Conservation (phyloP, 139 green algal species). For the Deuterostichococcus epilithicus region DNA sequence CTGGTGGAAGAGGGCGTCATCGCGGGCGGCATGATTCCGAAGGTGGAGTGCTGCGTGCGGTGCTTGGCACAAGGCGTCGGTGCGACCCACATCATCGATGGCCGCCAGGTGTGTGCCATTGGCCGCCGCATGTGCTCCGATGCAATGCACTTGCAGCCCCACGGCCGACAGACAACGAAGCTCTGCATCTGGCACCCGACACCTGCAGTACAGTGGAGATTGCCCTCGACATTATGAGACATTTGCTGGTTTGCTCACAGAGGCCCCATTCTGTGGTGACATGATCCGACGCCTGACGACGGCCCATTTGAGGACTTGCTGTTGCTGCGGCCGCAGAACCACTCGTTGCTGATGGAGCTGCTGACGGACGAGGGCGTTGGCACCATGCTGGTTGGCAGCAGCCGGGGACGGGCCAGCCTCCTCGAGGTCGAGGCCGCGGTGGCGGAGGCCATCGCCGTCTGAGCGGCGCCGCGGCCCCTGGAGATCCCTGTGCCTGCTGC, state of each 20-base stretch:
- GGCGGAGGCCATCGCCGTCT: not conserved
- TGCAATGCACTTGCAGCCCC: too few species aligned
- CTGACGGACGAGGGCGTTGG: constrained; percentile 94
- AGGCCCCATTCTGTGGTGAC: too few species aligned
- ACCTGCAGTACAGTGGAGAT: too few species aligned
- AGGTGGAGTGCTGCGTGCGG: constrained; percentile 96
- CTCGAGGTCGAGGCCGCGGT: constrained; percentile 23
- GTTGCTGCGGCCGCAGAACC: constrained; percentile 55
- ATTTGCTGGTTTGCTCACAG: too few species aligned
- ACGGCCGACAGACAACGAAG: too few species aligned
- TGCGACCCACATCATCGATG: constrained; percentile 98
- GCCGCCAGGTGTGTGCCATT: constrained; percentile 37
- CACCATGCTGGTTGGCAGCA: constrained; percentile 92
- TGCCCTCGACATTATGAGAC: too few species aligned
- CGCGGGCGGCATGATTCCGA: constrained; percentile 96
- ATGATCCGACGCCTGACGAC: too few species aligned
- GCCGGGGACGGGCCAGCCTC: not conserved
- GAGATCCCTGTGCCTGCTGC: too few species aligned
- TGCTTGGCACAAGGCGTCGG: constrained; percentile 88
- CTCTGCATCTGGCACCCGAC: too few species aligned
- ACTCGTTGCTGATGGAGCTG: constrained; percentile 97
- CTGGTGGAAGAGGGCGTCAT: constrained; percentile 91
- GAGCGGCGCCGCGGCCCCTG: too few species aligned
- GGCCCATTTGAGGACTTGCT: too few species aligned
- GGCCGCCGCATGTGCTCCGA: too few species aligned